A percentile compares a stretch with the other conserved stretches of the same genome.
Conservation (phyloP, 1,284 basidiomycete genomes). For the Apiotrichum brassicae region DNA sequence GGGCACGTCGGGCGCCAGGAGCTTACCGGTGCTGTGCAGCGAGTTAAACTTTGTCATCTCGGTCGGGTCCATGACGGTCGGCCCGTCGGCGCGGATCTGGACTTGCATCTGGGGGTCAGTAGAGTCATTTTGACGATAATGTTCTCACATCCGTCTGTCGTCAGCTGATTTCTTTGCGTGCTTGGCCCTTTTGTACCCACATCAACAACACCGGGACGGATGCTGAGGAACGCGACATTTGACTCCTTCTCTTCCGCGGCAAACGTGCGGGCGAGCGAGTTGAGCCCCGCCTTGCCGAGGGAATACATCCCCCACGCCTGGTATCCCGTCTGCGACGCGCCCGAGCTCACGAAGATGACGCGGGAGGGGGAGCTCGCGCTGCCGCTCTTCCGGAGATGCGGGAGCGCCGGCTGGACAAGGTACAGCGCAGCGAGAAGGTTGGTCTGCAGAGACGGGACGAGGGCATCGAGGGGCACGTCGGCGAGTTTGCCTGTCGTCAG, state of each 20-base stretch:
- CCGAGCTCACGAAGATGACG: conserved; percentile 51
- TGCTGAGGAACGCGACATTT: conserved; percentile 46
- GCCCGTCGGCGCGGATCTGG: conserved; percentile 37
- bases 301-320: conserved; percentile 52
- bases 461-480: conserved; percentile 20
- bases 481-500: conserved; percentile 28
- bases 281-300: conserved; percentile 50
- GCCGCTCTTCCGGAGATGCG: conserved; percentile 45
- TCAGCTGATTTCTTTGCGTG: too few relatives aligned
- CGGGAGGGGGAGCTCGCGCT: conserved; percentile 25
- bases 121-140: too few relatives aligned
- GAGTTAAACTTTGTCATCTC: conserved; percentile 47
- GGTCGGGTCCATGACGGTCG: conserved; percentile 38
- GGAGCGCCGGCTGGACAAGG: conserved; percentile 49
- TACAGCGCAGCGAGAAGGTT: conserved; percentile 52
- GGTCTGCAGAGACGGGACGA: conserved; percentile 41
- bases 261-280: conserved; percentile 50
- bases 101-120: conserved; percentile 42
- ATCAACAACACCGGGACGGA: conserved; percentile 53
- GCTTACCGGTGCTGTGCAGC: conserved; percentile 47
- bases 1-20: conserved; percentile 48
- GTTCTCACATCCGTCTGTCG: conserved; percentile 15
- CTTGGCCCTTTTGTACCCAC: too few relatives aligned
- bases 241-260: conserved; percentile 49
- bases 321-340: conserved; percentile 49